A percentile compares a stretch with the other conserved stretches of the same genome.
These are phyloP conservation scores for Camellia oleifera DNA, from an alignment of 179 eudicot species.

Conservation along the genomic window DNA sequence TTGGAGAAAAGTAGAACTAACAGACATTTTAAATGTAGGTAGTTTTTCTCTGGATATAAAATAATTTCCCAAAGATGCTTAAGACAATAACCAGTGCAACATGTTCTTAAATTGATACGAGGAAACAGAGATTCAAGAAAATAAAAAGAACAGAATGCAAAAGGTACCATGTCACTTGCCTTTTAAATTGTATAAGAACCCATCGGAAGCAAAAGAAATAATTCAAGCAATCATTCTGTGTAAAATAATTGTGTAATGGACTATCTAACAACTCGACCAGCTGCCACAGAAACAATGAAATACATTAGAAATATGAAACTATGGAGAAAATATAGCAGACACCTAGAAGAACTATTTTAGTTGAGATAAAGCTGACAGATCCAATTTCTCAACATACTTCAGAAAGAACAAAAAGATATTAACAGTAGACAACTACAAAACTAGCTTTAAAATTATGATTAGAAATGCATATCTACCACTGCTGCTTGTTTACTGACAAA, in stretches of 20 bases:
- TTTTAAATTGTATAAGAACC: conserved; percentile 91
- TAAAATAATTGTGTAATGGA: conserved; percentile 76
- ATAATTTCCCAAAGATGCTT: no score
- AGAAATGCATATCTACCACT: neutral
- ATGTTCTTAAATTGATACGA: no score
- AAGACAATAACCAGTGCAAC: no score
- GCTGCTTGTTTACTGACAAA: neutral
- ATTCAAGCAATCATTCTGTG: conserved; percentile 86
- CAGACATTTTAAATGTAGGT: neutral
- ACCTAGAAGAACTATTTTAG: neutral
- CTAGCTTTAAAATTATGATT: neutral
- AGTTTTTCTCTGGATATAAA: no score
- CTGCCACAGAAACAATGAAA: conserved; percentile 38
- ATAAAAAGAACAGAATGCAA: neutral
- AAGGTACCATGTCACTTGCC: conserved; percentile 39
- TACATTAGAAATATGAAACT: conserved; percentile 15
- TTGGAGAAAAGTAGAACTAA: neutral
- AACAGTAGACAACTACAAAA: neutral
- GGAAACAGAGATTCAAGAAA: neutral
- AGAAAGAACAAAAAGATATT: neutral
- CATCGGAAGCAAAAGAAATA: conserved; percentile 98
- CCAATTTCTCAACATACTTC: neutral
- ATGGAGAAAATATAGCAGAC: neutral
- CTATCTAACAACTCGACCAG: conserved; percentile 81
- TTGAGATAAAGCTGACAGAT: neutral